A percentile compares a stretch with the other conserved stretches of the same genome.
Evolutionary conservation across 1,284 basidiomycete genomes (phyloP).

Genomic region (Trametes pubescens): DNA sequence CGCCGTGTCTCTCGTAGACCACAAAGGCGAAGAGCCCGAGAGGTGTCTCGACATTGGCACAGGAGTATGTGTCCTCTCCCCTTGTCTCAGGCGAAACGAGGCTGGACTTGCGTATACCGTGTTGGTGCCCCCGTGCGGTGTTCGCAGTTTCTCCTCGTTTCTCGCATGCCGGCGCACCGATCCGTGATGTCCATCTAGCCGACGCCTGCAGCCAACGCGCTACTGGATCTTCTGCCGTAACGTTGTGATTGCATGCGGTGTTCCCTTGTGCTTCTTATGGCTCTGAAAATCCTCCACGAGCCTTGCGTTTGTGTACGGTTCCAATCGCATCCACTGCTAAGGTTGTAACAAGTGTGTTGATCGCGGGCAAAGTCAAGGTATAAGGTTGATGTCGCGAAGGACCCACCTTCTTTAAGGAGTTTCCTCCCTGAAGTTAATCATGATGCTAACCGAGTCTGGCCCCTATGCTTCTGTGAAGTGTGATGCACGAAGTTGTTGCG

Average conservation of each 20-base stretch:
- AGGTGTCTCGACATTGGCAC: constrained; percentile 71
- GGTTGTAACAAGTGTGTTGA: background rate
- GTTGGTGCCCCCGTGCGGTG: background rate
- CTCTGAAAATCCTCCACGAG: background rate
- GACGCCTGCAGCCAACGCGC: background rate
- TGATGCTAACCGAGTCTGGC: background rate
- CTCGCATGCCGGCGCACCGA: background rate
- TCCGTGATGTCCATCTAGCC: background rate
- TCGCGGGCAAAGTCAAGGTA: too few species aligned
- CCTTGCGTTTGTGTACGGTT: background rate
- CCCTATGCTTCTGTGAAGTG: background rate
- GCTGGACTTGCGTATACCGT: constrained; percentile 1
- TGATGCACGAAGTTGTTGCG: background rate
- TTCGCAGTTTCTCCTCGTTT: background rate
- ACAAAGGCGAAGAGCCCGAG: constrained; percentile 53
- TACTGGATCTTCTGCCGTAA: background rate
- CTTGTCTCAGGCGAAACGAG: background rate
- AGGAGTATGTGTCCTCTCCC: constrained; percentile 54
- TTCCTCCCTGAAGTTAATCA: too few species aligned
- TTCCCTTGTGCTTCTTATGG: background rate
- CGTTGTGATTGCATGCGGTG: background rate
- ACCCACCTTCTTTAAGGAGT: too few species aligned
- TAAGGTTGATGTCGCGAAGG: too few species aligned
- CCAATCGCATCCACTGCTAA: background rate
- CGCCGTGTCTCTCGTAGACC: constrained; percentile 63